phyloP scores from a whole-genome alignment of 2,329 filamentous ascomycete genomes.

The Hypoxylon sp. region DNA sequence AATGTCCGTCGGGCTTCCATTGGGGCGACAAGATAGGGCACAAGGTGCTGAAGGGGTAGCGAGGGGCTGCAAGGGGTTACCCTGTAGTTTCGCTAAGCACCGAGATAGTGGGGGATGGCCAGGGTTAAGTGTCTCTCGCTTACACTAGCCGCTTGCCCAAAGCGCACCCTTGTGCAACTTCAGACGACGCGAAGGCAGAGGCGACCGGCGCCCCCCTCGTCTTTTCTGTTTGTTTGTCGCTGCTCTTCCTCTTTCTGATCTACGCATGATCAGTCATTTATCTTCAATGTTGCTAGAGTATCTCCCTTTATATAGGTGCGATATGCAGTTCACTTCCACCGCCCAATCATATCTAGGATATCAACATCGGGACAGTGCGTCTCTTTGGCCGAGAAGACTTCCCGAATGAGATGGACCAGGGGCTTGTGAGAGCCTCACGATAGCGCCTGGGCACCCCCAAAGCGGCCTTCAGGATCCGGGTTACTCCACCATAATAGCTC shows the following conservation, averaged over 20 bases:
- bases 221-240: slow-evolving; percentile 8
- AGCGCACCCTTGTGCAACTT: slow-evolving; percentile 30
- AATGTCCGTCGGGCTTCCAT: slow-evolving; percentile 7
- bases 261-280: neutral
- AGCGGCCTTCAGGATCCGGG: slow-evolving; percentile 6
- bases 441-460: slow-evolving; percentile 26
- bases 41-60: neutral
- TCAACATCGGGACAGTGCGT: neutral
- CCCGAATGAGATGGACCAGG: slow-evolving; percentile 6
- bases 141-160: slow-evolving; percentile 28
- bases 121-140: slow-evolving; percentile 19
- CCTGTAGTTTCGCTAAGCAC: slow-evolving; percentile 41
- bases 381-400: slow-evolving; percentile 1
- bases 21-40: neutral
- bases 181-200: slow-evolving; percentile 25
- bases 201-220: neutral
- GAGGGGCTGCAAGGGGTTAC: slow-evolving; percentile 19
- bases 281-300: neutral
- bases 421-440: slow-evolving; percentile 37
- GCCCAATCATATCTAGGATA: neutral
- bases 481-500: slow-evolving; percentile 20
- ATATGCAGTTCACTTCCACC: neutral
- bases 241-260: neutral
- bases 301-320: neutral
- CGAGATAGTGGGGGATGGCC: slow-evolving; percentile 16